phyloP scores from a whole-genome alignment of 2,329 filamentous ascomycete genomes.

The Dendrostoma leiphaemia region DNA sequence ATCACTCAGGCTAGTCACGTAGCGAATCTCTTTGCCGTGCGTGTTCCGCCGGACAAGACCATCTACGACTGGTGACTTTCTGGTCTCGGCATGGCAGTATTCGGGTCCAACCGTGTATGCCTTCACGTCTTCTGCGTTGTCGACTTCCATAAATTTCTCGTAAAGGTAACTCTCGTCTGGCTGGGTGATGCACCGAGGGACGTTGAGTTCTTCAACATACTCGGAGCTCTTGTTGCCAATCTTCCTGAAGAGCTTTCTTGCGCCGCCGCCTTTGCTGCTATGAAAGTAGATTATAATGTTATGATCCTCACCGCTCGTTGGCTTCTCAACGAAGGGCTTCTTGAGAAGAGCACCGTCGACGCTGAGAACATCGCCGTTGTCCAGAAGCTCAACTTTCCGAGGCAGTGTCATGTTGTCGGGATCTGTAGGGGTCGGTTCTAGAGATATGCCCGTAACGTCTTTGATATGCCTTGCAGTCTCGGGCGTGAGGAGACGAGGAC shows the following conservation, averaged over 20 bases:
- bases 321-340: constrained; percentile 98
- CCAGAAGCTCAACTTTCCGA: constrained; percentile 76
- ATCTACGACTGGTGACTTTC: constrained; percentile 96
- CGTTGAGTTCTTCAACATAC: constrained; percentile 72
- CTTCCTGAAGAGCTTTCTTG: constrained; percentile 89
- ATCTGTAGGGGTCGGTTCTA: constrained; percentile 70
- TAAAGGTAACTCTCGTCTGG: constrained; percentile 86
- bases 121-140: constrained; percentile 98
- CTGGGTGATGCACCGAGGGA: constrained; percentile 81
- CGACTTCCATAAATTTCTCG: constrained; percentile 93
- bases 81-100: constrained; percentile 94
- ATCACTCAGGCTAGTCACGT: constrained; percentile 79
- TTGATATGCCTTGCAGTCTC: constrained; percentile 80
- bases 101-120: constrained; percentile 92
- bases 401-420: constrained; percentile 55
- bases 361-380: constrained; percentile 81
- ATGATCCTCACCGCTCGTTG: constrained; percentile 96
- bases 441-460: constrained; percentile 72
- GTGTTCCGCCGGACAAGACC: constrained; percentile 94
- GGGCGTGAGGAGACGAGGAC: constrained; percentile 72
- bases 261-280: constrained; percentile 69
- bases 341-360: constrained; percentile 80
- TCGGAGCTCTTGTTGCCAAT: constrained; percentile 99
- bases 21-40: constrained; percentile 94
- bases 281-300: constrained; percentile 99